Conservation (phyloP, 805 yeast species). For the Wickerhamiella shivajii region DNA sequence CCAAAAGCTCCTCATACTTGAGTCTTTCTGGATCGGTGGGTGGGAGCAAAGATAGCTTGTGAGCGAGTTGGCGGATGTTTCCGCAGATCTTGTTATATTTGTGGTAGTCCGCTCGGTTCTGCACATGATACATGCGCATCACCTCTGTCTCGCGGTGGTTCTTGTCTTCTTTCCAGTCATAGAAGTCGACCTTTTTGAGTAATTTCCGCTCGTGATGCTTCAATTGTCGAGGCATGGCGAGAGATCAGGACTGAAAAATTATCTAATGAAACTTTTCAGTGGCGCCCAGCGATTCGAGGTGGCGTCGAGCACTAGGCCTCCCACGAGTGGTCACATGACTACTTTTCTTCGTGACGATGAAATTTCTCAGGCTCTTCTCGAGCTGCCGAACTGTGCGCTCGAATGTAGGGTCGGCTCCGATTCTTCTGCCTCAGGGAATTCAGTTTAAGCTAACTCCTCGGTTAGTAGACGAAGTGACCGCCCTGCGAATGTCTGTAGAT, state of each 20-base stretch:
- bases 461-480: slow-evolving; percentile 20
- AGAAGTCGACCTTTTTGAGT: slow-evolving; percentile 87
- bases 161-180: slow-evolving; percentile 93
- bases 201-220: slow-evolving; percentile 93
- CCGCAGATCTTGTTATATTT: slow-evolving; percentile 91
- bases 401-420: slow-evolving; percentile 67
- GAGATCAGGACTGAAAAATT: neutral
- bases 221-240: slow-evolving; percentile 38
- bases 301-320: no score
- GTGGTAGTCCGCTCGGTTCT: slow-evolving; percentile 89
- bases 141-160: slow-evolving; percentile 95
- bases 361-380: slow-evolving; percentile 14
- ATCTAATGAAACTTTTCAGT: neutral
- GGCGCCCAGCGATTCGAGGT: neutral
- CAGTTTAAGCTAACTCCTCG: slow-evolving; percentile 25
- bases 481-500: slow-evolving; percentile 38
- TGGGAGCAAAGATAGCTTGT: slow-evolving; percentile 68
- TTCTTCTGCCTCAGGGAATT: slow-evolving; percentile 52
- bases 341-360: no score
- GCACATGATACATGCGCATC: slow-evolving; percentile 86
- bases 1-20: slow-evolving; percentile 73
- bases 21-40: slow-evolving; percentile 77
- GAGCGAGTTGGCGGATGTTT: slow-evolving; percentile 72
- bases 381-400: slow-evolving; percentile 13
- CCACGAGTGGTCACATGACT: no score